phyloP scores from a whole-genome alignment of 2,329 filamentous ascomycete genomes.

The Colletotrichum sp. region DNA sequence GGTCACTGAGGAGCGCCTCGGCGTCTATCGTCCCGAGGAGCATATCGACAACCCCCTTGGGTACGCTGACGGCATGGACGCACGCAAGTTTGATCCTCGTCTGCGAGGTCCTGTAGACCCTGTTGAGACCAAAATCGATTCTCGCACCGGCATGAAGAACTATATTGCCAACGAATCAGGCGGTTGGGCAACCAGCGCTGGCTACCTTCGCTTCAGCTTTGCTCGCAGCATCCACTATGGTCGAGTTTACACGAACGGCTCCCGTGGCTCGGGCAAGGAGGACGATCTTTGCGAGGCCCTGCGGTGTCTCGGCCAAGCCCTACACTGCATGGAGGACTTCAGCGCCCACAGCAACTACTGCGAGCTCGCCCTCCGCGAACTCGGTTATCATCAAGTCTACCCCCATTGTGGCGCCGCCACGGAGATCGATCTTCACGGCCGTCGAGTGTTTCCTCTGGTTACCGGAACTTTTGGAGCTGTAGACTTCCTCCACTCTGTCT shows the following conservation, averaged over 20 bases:
- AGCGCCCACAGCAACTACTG: slow-evolving; percentile 85
- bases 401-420: slow-evolving; percentile 73
- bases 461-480: slow-evolving; percentile 81
- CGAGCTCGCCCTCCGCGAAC: slow-evolving; percentile 76
- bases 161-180: slow-evolving; percentile 94
- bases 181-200: slow-evolving; percentile 87
- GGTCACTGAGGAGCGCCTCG: slow-evolving; percentile 79
- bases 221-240: slow-evolving; percentile 79
- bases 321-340: slow-evolving; percentile 82
- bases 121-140: slow-evolving; percentile 75
- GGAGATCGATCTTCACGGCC: slow-evolving; percentile 70
- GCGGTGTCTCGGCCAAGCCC: slow-evolving; percentile 75
- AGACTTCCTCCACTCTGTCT: slow-evolving; percentile 82
- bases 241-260: slow-evolving; percentile 73
- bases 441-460: slow-evolving; percentile 74
- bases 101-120: slow-evolving; percentile 80
- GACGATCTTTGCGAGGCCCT: slow-evolving; percentile 82
- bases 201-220: slow-evolving; percentile 81
- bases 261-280: slow-evolving; percentile 67
- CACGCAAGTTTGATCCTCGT: slow-evolving; percentile 79
- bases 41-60: slow-evolving; percentile 81
- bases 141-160: slow-evolving; percentile 94
- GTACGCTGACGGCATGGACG: slow-evolving; percentile 87
- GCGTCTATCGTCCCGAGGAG: slow-evolving; percentile 80
- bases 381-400: slow-evolving; percentile 73